Evolutionary conservation across 2,329 filamentous ascomycete species (phyloP).

Genomic region (Cytospora schulzeri): DNA sequence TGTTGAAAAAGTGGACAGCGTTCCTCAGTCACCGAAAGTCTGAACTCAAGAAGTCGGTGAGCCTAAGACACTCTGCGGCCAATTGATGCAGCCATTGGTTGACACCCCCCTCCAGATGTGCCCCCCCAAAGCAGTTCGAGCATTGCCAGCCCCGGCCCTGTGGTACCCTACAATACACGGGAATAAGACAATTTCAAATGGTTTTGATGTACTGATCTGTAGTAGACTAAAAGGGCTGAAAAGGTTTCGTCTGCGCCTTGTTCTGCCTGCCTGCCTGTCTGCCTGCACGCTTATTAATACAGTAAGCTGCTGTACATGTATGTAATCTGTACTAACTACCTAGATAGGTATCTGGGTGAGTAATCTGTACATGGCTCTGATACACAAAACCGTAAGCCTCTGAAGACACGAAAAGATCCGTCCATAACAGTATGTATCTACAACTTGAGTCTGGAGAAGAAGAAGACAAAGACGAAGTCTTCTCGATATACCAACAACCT

Average conservation of each 20-base stretch:
- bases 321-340: not conserved
- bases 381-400: no score
- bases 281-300: no score
- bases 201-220: not conserved
- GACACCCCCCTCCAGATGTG: not conserved
- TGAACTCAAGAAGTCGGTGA: slow-evolving; percentile 13
- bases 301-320: no score
- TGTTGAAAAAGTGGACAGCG: slow-evolving; percentile 12
- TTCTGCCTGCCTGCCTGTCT: no score
- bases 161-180: not conserved
- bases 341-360: not conserved
- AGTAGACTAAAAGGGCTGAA: not conserved
- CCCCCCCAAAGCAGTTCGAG: no score
- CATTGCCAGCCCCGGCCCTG: no score
- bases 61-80: slow-evolving; percentile 16
- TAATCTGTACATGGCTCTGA: no score
- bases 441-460: no score
- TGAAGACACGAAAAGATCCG: not conserved
- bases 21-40: slow-evolving; percentile 19
- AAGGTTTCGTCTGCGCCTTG: not conserved
- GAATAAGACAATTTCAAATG: no score
- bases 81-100: slow-evolving; percentile 4
- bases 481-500: no score
- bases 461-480: no score
- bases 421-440: no score